These are phyloP conservation scores for Rhazya stricta DNA, from an alignment of 257 asterid species.

Conservation along the genomic window DNA sequence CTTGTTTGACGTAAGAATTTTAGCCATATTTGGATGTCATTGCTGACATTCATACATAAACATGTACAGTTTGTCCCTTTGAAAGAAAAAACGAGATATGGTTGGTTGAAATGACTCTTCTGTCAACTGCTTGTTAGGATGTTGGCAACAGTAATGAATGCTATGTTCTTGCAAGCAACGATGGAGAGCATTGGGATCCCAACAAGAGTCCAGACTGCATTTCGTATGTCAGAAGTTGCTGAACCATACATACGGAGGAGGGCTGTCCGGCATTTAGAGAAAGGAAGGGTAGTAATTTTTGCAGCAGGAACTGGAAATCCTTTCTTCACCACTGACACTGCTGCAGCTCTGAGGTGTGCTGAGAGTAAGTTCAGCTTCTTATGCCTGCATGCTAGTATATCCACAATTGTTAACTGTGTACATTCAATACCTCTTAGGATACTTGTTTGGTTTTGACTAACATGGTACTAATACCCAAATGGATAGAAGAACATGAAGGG, in stretches of 20 bases:
- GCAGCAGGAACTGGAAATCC: conserved; percentile 99
- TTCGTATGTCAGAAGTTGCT: conserved; percentile 98
- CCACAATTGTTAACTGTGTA: not conserved
- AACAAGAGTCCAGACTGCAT: conserved; percentile 97
- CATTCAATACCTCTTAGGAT: not conserved
- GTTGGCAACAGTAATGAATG: conserved; percentile 99
- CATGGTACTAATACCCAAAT: not conserved
- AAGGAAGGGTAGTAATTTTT: conserved; percentile 94
- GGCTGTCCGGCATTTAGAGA: conserved; percentile 94
- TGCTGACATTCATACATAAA: not conserved
- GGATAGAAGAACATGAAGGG: not conserved
- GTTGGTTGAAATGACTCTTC: not conserved
- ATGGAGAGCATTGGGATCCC: conserved; percentile 99
- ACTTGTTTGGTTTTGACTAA: not conserved
- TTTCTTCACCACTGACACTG: conserved; percentile 99
- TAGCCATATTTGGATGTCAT: not conserved
- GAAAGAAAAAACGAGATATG: not conserved
- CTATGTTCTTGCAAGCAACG: conserved; percentile 91
- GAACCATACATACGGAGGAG: conserved; percentile 94
- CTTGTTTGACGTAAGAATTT: not conserved
- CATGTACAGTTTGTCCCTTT: not conserved
- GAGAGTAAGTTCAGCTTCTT: conserved; percentile 63
- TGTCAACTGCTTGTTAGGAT: conserved; percentile 45
- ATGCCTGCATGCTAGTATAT: conserved; percentile 8
- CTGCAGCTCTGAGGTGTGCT: conserved; percentile 93